Conservation (phyloP, 306 rosid species). For the Urtica urens region DNA sequence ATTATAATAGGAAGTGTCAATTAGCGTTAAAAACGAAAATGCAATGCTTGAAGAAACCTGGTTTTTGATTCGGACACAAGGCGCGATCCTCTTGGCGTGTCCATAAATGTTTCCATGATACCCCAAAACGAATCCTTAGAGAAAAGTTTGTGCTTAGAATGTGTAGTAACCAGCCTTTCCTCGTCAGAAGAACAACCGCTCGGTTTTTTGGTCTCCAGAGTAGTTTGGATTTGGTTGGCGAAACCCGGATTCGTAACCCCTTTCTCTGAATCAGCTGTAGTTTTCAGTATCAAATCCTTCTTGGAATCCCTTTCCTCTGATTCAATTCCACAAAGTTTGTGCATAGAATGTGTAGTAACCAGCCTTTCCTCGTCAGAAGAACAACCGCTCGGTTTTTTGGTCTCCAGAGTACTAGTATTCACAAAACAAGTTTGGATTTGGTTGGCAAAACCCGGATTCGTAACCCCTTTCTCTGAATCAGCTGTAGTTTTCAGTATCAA, state of each 20-base stretch:
- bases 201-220: constrained; percentile 14
- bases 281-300: constrained; percentile 15
- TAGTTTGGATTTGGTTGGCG: constrained; percentile 23
- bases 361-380: constrained; percentile 18
- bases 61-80: constrained; percentile 48
- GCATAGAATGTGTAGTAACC: constrained; percentile 11
- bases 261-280: constrained; percentile 11
- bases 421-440: constrained; percentile 24
- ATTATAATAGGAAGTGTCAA: too few relatives aligned
- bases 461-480: constrained; percentile 13
- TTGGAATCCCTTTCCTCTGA: constrained; percentile 17
- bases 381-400: constrained; percentile 20
- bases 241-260: constrained; percentile 25
- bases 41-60: constrained; percentile 37
- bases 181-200: constrained; percentile 22
- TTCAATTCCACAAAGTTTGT: constrained; percentile 35
- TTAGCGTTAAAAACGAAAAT: background rate
- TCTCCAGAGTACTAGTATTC: constrained; percentile 10
- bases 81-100: constrained; percentile 40
- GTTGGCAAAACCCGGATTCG: constrained; percentile 26
- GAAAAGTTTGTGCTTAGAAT: constrained; percentile 31
- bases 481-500: constrained; percentile 22
- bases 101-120: constrained; percentile 48
- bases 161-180: constrained; percentile 12
- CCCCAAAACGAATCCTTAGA: constrained; percentile 51